Percentiles rank a stretch among this genome's conserved stretches.
phyloP scores from a whole-genome alignment of 257 asterid species.

The Paraleonurus japonicus region DNA sequence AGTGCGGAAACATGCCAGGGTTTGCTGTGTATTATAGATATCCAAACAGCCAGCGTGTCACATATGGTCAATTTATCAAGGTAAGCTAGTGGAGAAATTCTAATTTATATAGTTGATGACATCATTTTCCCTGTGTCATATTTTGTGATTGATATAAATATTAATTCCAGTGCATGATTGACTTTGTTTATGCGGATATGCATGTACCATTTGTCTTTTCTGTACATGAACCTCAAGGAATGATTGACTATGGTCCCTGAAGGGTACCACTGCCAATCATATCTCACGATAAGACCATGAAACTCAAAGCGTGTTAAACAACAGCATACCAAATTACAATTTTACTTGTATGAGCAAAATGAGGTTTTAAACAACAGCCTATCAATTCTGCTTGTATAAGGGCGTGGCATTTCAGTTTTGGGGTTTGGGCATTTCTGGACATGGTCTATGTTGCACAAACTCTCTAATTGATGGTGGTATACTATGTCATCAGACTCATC shows the following conservation, averaged over 20 bases:
- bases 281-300: background rate
- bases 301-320: background rate
- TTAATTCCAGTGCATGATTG: background rate
- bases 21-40: slow-evolving; percentile 96
- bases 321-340: background rate
- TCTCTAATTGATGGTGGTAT: background rate
- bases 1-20: slow-evolving; percentile 99
- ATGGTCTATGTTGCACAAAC: background rate
- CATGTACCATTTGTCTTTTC: slow-evolving; percentile 1
- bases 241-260: too few species aligned
- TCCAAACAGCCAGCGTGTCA: slow-evolving; percentile 97
- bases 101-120: slow-evolving; percentile 11
- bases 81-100: slow-evolving; percentile 40
- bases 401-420: background rate
- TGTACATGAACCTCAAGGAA: background rate
- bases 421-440: background rate
- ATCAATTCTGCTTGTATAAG: background rate
- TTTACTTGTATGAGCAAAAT: background rate
- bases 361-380: background rate
- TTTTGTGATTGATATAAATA: background rate
- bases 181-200: background rate
- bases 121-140: slow-evolving; percentile 1
- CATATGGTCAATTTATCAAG: slow-evolving; percentile 93
- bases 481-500: background rate
- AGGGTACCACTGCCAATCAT: background rate